Percentiles rank a stretch among this genome's conserved stretches.
These are phyloP conservation scores for Trichoderma koningii DNA, from an alignment of 2,329 filamentous ascomycete genomes.

Conservation along the genomic window DNA sequence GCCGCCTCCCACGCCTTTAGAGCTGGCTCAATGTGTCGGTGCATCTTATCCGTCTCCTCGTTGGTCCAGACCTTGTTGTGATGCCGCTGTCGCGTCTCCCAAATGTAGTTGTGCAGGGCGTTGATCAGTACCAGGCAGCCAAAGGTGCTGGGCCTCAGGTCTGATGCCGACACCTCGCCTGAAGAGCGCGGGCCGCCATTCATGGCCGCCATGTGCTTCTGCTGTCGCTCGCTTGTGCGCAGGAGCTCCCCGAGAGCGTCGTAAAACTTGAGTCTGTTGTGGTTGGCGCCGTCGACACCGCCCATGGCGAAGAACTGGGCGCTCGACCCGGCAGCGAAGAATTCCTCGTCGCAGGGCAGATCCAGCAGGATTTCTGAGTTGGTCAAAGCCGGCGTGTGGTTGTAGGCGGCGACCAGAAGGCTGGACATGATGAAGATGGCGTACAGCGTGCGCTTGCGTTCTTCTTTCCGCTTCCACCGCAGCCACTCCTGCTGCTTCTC, in stretches of 20 bases:
- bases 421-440: slow-evolving; percentile 90
- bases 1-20: slow-evolving; percentile 92
- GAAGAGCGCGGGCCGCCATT: slow-evolving; percentile 24
- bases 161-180: slow-evolving; percentile 56
- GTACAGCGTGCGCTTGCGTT: slow-evolving; percentile 90
- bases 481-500: slow-evolving; percentile 69
- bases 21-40: slow-evolving; percentile 90
- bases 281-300: slow-evolving; percentile 67
- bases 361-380: slow-evolving; percentile 92
- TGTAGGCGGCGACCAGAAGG: slow-evolving; percentile 87
- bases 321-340: slow-evolving; percentile 83
- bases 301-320: slow-evolving; percentile 78
- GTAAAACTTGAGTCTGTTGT: slow-evolving; percentile 76
- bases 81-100: slow-evolving; percentile 92
- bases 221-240: slow-evolving; percentile 68
- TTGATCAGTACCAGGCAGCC: slow-evolving; percentile 91
- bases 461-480: slow-evolving; percentile 83
- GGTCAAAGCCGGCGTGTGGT: slow-evolving; percentile 84
- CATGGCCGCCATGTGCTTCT: slow-evolving; percentile 46
- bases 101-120: slow-evolving; percentile 95
- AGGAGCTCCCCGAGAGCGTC: slow-evolving; percentile 79
- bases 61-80: slow-evolving; percentile 87
- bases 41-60: slow-evolving; percentile 94
- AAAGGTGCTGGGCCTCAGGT: slow-evolving; percentile 83
- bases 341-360: slow-evolving; percentile 88